phyloP scores from a whole-genome alignment of 78 protist species.

The Ministeria vibrans region DNA sequence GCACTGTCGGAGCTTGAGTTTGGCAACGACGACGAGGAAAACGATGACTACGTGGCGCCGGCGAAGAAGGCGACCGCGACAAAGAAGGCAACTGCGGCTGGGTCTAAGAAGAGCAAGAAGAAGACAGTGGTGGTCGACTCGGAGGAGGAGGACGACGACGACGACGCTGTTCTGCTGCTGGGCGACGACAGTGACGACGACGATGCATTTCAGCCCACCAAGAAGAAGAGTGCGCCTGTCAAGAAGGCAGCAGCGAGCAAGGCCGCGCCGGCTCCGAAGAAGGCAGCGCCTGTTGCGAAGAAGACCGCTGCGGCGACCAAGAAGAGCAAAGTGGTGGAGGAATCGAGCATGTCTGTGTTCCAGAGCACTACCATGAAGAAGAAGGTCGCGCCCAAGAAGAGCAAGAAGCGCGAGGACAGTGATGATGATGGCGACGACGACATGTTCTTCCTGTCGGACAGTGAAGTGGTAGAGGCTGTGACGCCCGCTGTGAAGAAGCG shows the following conservation, averaged over 20 bases:
- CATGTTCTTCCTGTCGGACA: neutral
- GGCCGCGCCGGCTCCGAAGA: neutral
- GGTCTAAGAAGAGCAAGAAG: neutral
- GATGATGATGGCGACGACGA: neutral
- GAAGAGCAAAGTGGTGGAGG: neutral
- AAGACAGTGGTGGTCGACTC: neutral
- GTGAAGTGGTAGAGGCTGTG: neutral
- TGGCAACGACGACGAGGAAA: neutral
- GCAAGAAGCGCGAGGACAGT: neutral
- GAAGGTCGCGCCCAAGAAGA: constrained; percentile 3
- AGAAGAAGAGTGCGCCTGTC: neutral
- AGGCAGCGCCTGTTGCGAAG: neutral
- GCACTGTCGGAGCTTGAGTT: neutral
- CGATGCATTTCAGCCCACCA: neutral
- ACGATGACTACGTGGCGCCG: neutral
- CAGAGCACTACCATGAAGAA: too few species aligned
- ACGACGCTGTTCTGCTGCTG: neutral
- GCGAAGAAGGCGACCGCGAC: neutral
- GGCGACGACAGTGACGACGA: neutral
- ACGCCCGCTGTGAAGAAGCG: neutral
- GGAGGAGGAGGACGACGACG: neutral
- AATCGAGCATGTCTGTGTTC: neutral
- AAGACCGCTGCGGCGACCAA: neutral
- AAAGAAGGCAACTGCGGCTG: neutral
- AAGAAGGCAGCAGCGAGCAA: neutral